A percentile compares a stretch with the other conserved stretches of the same genome.
These are phyloP conservation scores for Excoecaria cochinchinensis DNA, from an alignment of 345 rosid species.

Conservation along the genomic window DNA sequence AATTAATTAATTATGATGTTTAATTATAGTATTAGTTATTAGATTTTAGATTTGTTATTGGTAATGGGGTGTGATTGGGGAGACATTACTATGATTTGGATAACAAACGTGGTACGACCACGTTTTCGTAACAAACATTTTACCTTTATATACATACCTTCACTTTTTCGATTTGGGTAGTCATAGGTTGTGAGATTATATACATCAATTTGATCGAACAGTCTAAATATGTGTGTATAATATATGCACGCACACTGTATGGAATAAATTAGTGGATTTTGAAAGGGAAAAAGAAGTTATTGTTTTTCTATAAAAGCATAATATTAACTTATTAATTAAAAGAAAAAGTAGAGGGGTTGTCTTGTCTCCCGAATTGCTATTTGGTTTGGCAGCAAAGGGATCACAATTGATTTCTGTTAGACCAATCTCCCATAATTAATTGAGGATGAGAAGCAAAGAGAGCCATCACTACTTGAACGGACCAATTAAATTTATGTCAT, in stretches of 20 bases:
- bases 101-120: slow-evolving; percentile 25
- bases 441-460: slow-evolving; percentile 18
- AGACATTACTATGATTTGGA: slow-evolving; percentile 36
- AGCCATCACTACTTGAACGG: slow-evolving; percentile 32
- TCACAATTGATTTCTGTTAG: slow-evolving; percentile 17
- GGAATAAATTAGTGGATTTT: too few species aligned
- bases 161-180: too few species aligned
- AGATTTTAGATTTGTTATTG: background rate
- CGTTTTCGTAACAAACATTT: background rate
- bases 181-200: too few species aligned
- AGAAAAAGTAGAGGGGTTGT: background rate
- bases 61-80: slow-evolving; percentile 6
- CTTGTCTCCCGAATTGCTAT: background rate
- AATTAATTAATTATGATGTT: background rate
- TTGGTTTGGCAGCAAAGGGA: slow-evolving; percentile 22
- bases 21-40: background rate
- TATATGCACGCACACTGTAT: too few species aligned
- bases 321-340: background rate
- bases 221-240: too few species aligned
- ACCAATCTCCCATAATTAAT: too few species aligned
- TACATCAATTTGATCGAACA: too few species aligned
- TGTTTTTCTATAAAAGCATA: too few species aligned
- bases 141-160: too few species aligned
- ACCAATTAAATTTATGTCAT: slow-evolving; percentile 1
- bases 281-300: too few species aligned